A percentile compares a stretch with the other conserved stretches of the same genome.
Conservation (phyloP, 441 rosid genomes). For the Pelargonium australe region DNA sequence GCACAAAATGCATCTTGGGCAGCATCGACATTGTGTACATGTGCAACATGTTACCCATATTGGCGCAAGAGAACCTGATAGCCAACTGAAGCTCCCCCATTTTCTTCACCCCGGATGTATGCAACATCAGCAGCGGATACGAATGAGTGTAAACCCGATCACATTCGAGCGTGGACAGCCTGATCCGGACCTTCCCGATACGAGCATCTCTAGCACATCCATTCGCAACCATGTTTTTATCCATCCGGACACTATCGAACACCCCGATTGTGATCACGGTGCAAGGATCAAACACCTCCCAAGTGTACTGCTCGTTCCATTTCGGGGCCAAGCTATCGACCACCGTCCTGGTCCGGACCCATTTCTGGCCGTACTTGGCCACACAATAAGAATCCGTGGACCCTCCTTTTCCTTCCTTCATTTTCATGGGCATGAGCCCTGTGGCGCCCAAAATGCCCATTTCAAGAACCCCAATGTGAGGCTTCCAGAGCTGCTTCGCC, state of each 20-base stretch:
- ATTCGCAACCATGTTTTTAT: constrained; percentile 30
- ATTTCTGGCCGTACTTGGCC: constrained; percentile 95
- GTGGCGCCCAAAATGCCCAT: constrained; percentile 73
- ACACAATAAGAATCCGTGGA: constrained; percentile 84
- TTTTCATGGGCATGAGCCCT: constrained; percentile 75
- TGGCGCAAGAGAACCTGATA: constrained; percentile 60
- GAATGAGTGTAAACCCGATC: constrained; percentile 75
- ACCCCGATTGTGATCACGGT: constrained; percentile 83
- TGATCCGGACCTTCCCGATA: constrained; percentile 80
- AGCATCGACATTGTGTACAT: constrained; percentile 70
- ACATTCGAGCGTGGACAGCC: constrained; percentile 77
- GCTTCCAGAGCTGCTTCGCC: constrained; percentile 76
- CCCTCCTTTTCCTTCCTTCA: constrained; percentile 57
- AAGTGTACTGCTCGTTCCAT: constrained; percentile 93
- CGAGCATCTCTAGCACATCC: constrained; percentile 54
- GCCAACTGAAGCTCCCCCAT: constrained; percentile 83
- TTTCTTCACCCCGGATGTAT: constrained; percentile 69
- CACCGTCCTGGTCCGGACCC: constrained; percentile 84
- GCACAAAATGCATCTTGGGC: constrained; percentile 85
- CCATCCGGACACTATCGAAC: constrained; percentile 63
- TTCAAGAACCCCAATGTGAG: constrained; percentile 70
- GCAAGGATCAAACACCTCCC: constrained; percentile 93
- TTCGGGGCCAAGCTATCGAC: constrained; percentile 58
- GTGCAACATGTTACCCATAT: constrained; percentile 65
- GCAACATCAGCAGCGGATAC: constrained; percentile 70